A percentile compares a stretch with the other conserved stretches of the same genome.
These are phyloP conservation scores for Termitomyces sp. DNA, from an alignment of 768 basidiomycete species.

Conservation along the genomic window DNA sequence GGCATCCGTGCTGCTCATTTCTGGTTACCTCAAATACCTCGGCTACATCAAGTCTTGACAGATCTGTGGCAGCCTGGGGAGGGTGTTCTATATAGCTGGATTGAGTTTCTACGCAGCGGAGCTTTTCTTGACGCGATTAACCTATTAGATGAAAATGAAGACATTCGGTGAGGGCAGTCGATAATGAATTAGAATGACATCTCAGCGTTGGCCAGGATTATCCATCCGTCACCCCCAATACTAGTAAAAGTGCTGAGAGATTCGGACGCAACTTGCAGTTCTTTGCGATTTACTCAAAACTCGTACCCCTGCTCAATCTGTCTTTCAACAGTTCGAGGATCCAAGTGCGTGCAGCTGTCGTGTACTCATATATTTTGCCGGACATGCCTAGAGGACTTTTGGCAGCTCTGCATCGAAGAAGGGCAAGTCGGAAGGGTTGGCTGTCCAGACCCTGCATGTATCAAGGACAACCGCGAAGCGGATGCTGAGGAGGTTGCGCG, in stretches of 20 bases:
- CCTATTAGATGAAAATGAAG: slow-evolving; percentile 24
- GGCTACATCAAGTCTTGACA: slow-evolving; percentile 35
- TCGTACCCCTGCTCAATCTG: slow-evolving; percentile 78
- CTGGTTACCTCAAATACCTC: slow-evolving; percentile 45
- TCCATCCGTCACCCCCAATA: slow-evolving; percentile 51
- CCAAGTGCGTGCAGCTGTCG: slow-evolving; percentile 60
- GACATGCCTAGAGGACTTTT: slow-evolving; percentile 75
- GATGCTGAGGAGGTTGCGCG: slow-evolving; percentile 67
- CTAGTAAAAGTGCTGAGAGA: slow-evolving; percentile 42
- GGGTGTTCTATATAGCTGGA: slow-evolving; percentile 61
- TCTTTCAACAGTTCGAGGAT: slow-evolving; percentile 66
- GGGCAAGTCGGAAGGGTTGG: slow-evolving; percentile 72
- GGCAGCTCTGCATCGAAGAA: slow-evolving; percentile 75
- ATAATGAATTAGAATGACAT: slow-evolving; percentile 2
- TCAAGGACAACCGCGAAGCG: slow-evolving; percentile 57
- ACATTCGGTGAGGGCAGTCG: slow-evolving; percentile 31
- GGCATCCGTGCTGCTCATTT: slow-evolving; percentile 50
- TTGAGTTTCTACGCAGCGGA: slow-evolving; percentile 65
- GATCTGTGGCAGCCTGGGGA: slow-evolving; percentile 59
- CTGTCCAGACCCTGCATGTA: slow-evolving; percentile 77
- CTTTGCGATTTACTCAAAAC: slow-evolving; percentile 51
- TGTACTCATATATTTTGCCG: slow-evolving; percentile 84
- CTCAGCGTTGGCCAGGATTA: slow-evolving; percentile 31
- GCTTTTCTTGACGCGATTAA: slow-evolving; percentile 50
- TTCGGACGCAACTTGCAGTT: slow-evolving; percentile 42